Conservation (phyloP, 2,329 filamentous ascomycete species). For the Botryosphaeria dothidea region DNA sequence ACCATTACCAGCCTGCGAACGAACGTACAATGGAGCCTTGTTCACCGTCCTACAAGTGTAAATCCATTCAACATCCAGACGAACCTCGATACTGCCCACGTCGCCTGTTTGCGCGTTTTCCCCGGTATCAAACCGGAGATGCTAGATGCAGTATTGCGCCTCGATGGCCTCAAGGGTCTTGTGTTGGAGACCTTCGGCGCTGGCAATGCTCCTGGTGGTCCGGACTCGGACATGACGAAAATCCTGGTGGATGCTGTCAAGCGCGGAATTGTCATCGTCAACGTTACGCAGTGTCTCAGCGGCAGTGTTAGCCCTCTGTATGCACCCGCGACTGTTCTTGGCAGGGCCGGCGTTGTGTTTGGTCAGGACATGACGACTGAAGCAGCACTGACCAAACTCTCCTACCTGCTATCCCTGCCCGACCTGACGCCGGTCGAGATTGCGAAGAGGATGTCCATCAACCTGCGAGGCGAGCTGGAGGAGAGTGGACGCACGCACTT, state of each 20-base stretch:
- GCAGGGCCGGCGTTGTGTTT: slow-evolving; percentile 82
- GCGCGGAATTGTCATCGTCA: slow-evolving; percentile 82
- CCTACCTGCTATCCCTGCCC: slow-evolving; percentile 75
- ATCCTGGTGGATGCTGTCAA: slow-evolving; percentile 76
- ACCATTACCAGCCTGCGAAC: slow-evolving; percentile 79
- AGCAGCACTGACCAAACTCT: slow-evolving; percentile 86
- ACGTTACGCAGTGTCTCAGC: slow-evolving; percentile 81
- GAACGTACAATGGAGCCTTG: slow-evolving; percentile 76
- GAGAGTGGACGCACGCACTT: slow-evolving; percentile 73
- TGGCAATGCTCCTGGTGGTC: slow-evolving; percentile 83
- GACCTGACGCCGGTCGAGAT: slow-evolving; percentile 67
- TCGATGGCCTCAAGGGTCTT: slow-evolving; percentile 76
- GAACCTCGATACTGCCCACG: slow-evolving; percentile 80
- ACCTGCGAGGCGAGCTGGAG: slow-evolving; percentile 82
- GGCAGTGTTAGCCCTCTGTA: slow-evolving; percentile 44
- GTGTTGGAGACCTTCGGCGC: slow-evolving; percentile 92
- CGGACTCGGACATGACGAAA: slow-evolving; percentile 75
- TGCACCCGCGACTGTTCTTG: slow-evolving; percentile 62
- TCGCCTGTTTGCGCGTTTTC: slow-evolving; percentile 86
- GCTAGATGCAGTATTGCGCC: slow-evolving; percentile 78
- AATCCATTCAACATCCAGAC: slow-evolving; percentile 73
- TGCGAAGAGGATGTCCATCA: slow-evolving; percentile 68
- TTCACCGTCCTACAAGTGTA: slow-evolving; percentile 72
- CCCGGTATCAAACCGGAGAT: slow-evolving; percentile 93
- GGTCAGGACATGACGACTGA: slow-evolving; percentile 88